Base-by-base conservation (phyloP, 2,329 filamentous ascomycete genomes). In the Xylariaceae sp. region DNA sequence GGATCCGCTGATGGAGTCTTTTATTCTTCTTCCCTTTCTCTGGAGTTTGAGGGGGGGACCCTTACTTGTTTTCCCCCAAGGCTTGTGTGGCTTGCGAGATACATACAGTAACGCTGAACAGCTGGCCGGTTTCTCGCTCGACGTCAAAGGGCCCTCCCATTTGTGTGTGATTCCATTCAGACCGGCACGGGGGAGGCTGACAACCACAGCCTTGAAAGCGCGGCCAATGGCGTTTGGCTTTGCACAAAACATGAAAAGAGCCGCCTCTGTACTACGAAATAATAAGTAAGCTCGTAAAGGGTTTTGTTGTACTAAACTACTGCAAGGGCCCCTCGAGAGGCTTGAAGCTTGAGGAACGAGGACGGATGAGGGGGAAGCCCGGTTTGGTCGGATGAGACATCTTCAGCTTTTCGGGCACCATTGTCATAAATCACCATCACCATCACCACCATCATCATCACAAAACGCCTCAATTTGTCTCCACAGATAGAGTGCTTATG, bases 331-430 rank as follows among this genome's bases (percentile, higher is more conserved):
- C 43, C 19, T 19, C 19, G 19, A 19, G 19, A 19, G 19, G 19
- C 19, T 19, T 19, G 19, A 19, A 19, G 19, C 19, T 19, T 19
- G 19, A 19, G 19, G 19, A 19, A 19, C 19, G 19, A 19, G 19
- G 19, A 19, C 19, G 19, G 19, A 19, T 19, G 19, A 19, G 19
- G 19, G 19, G 19, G 19, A 19, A 19, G 19, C 19, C 19, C 19
- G 19, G 19, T 19, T 37, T 44, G 3, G 32, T 45, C 41, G 51
- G 47, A 44, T 51, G 56, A 54, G 52, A 56, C 51, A 52, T 42
- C 44, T 42, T 57, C 57, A 57, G 57, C 57, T 57, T 31, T 30
- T 11, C 11, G 19, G 40, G 26, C 34, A 45, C 4, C 11, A 19
- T 19, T 19, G 19, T 19, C 19, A 19, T 19, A 19, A 19, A 19